These are phyloP conservation scores for Phragmites australis DNA, from an alignment of 176 grass and related monocot genomes.

Conservation along the genomic window DNA sequence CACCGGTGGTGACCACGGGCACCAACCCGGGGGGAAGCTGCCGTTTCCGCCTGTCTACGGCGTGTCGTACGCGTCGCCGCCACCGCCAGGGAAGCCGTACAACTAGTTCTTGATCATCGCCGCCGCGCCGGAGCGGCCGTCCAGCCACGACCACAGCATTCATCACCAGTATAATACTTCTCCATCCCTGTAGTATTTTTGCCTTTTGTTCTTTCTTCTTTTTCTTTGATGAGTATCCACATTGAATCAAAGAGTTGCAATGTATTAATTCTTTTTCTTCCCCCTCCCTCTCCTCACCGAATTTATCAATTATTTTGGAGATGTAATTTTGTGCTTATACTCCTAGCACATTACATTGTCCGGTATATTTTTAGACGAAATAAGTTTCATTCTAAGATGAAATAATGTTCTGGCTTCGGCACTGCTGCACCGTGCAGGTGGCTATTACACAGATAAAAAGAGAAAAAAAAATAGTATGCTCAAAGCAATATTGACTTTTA, in stretches of 20 bases:
- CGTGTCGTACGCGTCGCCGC: slow-evolving; percentile 66
- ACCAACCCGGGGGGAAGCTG: slow-evolving; percentile 26
- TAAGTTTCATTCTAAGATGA: too few species aligned
- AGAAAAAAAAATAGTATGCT: too few species aligned
- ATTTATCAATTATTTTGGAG: slow-evolving; percentile 25
- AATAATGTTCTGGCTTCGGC: too few species aligned
- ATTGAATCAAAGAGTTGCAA: slow-evolving; percentile 44
- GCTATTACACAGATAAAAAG: too few species aligned
- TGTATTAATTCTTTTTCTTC: slow-evolving; percentile 49
- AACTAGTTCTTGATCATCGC: slow-evolving; percentile 17
- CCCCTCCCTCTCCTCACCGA: neutral
- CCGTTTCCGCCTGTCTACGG: slow-evolving; percentile 70
- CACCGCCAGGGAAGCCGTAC: slow-evolving; percentile 56
- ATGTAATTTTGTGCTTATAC: neutral
- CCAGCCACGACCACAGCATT: neutral
- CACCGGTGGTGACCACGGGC: neutral
- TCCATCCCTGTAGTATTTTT: slow-evolving; percentile 34
- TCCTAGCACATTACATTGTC: neutral
- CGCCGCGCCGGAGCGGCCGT: neutral
- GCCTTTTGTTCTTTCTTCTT: neutral
- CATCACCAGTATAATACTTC: slow-evolving; percentile 49
- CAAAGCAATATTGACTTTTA: too few species aligned
- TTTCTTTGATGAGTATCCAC: slow-evolving; percentile 28
- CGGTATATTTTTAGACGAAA: too few species aligned
- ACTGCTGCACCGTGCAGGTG: too few species aligned